These are phyloP conservation scores for Tephrocybe sp. DNA, from an alignment of 768 basidiomycete genomes.

Conservation along the genomic window DNA sequence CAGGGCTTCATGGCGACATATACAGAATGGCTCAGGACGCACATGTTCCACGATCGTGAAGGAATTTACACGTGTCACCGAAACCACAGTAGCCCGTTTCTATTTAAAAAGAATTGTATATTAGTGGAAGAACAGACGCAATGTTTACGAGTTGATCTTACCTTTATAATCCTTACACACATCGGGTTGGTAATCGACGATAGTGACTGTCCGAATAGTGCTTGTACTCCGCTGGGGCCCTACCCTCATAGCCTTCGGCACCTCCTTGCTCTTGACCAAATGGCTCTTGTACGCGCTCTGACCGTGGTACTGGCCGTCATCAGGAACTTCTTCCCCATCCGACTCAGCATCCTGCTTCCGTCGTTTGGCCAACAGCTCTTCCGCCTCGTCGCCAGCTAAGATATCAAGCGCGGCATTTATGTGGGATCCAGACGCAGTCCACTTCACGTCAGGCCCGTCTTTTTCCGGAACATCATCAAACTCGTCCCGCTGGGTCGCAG, in stretches of 20 bases:
- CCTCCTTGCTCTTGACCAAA: slow-evolving; percentile 77
- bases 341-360: slow-evolving; percentile 54
- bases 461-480: slow-evolving; percentile 50
- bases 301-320: slow-evolving; percentile 88
- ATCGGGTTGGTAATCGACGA: slow-evolving; percentile 97
- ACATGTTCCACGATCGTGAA: slow-evolving; percentile 97
- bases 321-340: slow-evolving; percentile 60
- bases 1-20: slow-evolving; percentile 4
- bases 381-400: slow-evolving; percentile 78
- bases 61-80: slow-evolving; percentile 98
- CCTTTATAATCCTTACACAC: slow-evolving; percentile 99
- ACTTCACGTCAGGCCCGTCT: slow-evolving; percentile 71
- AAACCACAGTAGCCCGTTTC: slow-evolving; percentile 99
- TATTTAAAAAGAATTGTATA: slow-evolving; percentile 29
- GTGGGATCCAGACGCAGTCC: slow-evolving; percentile 78
- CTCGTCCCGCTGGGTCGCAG: slow-evolving; percentile 65
- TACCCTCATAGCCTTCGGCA: slow-evolving; percentile 86
- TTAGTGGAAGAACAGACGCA: slow-evolving; percentile 3
- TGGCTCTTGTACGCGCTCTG: slow-evolving; percentile 79
- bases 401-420: slow-evolving; percentile 71
- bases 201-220: slow-evolving; percentile 92
- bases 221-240: slow-evolving; percentile 75
- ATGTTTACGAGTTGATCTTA: slow-evolving; percentile 34
- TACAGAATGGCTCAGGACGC: slow-evolving; percentile 31
- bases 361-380: slow-evolving; percentile 73